phyloP scores from a whole-genome alignment of 306 rosid species.

The Cucurbita maxima region DNA sequence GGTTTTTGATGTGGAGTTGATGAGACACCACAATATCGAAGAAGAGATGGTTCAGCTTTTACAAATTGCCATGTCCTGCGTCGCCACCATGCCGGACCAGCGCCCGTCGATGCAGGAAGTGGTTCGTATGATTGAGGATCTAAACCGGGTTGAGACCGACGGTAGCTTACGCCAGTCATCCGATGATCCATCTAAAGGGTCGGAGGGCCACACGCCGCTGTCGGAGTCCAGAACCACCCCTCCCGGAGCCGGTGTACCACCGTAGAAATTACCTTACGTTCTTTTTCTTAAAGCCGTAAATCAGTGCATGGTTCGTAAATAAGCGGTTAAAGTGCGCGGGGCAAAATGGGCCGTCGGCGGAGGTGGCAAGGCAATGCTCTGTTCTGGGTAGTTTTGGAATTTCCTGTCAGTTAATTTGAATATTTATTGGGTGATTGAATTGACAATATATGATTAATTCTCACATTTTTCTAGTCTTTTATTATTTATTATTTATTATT shows the following conservation, averaged over 20 bases:
- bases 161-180: constrained; percentile 82
- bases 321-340: not conserved
- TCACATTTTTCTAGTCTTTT: not conserved
- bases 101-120: constrained; percentile 77
- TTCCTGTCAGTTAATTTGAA: not conserved
- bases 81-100: constrained; percentile 76
- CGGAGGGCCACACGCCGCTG: constrained; percentile 84
- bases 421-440: constrained; percentile 1
- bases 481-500: not conserved
- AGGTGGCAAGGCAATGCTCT: not conserved
- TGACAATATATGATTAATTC: not conserved
- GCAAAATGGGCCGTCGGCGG: not conserved
- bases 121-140: constrained; percentile 88
- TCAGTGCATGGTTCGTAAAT: constrained; percentile 4
- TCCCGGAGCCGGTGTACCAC: not conserved
- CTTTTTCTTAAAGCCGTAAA: not conserved
- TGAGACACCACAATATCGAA: constrained; percentile 82
- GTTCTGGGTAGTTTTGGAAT: not conserved
- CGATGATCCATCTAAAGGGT: constrained; percentile 88
- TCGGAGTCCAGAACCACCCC: constrained; percentile 63
- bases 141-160: constrained; percentile 69
- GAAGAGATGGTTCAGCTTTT: constrained; percentile 96
- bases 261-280: not conserved
- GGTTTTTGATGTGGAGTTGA: constrained; percentile 82
- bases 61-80: constrained; percentile 93